phyloP scores from a whole-genome alignment of 2,329 filamentous ascomycete species.

The Raffaelea ambrosiae region DNA sequence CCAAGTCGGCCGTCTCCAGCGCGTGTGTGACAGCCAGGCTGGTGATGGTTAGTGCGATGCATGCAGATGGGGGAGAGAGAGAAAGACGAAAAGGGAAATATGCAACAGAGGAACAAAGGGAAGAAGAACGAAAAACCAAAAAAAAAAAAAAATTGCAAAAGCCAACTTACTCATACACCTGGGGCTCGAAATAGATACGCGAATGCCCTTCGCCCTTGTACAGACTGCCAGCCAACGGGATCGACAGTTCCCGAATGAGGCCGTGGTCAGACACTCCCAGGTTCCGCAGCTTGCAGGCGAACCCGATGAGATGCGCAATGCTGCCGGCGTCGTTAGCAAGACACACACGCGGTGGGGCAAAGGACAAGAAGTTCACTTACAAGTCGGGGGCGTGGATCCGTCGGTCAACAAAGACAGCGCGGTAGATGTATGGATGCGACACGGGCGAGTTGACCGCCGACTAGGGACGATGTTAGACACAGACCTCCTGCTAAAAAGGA shows the following conservation, averaged over 20 bases:
- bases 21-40: conserved; percentile 63
- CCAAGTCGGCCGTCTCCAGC: conserved; percentile 58
- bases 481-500: no score
- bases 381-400: conserved; percentile 90
- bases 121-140: no score
- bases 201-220: conserved; percentile 93
- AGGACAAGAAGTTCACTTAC: conserved; percentile 31
- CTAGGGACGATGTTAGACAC: no score
- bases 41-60: conserved; percentile 1
- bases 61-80: no score
- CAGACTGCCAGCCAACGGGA: conserved; percentile 80
- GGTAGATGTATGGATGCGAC: conserved; percentile 85
- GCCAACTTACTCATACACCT: conserved; percentile 69
- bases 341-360: not conserved
- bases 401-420: conserved; percentile 93
- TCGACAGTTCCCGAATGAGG: conserved; percentile 80
- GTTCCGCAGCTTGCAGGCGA: conserved; percentile 88
- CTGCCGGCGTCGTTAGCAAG: conserved; percentile 20
- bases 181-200: conserved; percentile 79
- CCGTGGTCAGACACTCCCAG: conserved; percentile 89
- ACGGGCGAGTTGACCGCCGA: conserved; percentile 82
- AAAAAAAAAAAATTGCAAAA: not conserved
- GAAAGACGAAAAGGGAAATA: no score
- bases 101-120: not conserved
- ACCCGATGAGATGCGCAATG: conserved; percentile 84